Base-by-base conservation (phyloP, 2,329 filamentous ascomycete species). In the Drechmeria coniospora region DNA sequence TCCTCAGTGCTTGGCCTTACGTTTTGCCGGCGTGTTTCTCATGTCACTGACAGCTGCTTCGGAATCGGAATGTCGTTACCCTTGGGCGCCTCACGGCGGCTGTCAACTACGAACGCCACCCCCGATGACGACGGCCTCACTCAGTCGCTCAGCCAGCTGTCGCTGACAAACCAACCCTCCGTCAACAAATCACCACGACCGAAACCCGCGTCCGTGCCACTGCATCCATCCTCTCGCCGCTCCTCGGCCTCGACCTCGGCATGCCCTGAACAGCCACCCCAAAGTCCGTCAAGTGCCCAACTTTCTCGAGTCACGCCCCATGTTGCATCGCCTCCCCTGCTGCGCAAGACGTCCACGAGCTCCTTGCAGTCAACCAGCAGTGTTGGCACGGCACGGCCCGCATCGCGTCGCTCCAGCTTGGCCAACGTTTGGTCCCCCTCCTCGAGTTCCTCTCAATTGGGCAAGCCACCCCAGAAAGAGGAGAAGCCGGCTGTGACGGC, bases 261-360 rank as follows among this genome's bases (percentile, higher is more conserved):
- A 32, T 52, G 40, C 31, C 54, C 42, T 14, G 39, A 43, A 37
- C 46, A 40, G 35, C 54, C 38, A 35, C 59, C 49, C 40, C 59
- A 45, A 44, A 64, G 45, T 54, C 63, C 41, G 29, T 63, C 45
- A 35, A 46, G 42, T 32, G 49, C 54, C 13, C 48, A 54, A 10
- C 54, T 56, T 8, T 60, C 63, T 5, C 53, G 59, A 29, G 57
- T 59, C 8, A 60, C 64, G 8, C n/a, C n/a, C n/a, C 53, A 57
- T 30, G 57, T 62, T 4, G 51, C 49, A 13, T 67, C 65, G 3
- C 66, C 67, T 1, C 54, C 57, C 1, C 50, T 74, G 5, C 47
- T 67, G 21, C 59, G 65, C 16, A 73, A 72, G 40, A 57, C 67
- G 2, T 74, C 68, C 3, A 60, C 61, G 37, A 71, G 63, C 44